These are phyloP conservation scores for Astrothelium macrocarpum DNA, from an alignment of 495 filamentous ascomycete species.

Conservation along the genomic window DNA sequence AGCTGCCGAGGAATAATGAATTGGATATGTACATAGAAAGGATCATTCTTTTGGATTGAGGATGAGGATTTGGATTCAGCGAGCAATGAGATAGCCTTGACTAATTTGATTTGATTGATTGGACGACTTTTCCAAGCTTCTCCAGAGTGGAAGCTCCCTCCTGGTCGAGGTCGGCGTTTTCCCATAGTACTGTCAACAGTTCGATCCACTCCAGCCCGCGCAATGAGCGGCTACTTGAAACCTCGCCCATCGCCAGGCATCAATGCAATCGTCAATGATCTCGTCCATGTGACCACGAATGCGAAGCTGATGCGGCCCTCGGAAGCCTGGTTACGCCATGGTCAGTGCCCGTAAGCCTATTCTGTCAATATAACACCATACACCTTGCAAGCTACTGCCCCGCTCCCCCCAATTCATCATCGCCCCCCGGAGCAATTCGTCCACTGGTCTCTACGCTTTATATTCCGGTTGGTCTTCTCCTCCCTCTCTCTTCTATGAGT, in stretches of 20 bases:
- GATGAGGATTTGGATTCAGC: not conserved
- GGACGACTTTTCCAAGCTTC: not conserved
- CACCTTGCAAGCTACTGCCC: not conserved
- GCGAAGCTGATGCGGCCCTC: constrained; percentile 2
- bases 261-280: not conserved
- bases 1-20: not conserved
- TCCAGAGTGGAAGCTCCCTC: not conserved
- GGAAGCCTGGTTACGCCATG: not conserved
- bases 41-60: not conserved
- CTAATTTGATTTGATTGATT: constrained; percentile 1
- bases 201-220: not conserved
- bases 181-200: not conserved
- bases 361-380: constrained; percentile 1
- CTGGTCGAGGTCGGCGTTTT: not conserved
- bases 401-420: constrained; percentile 2
- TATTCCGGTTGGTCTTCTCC: not conserved
- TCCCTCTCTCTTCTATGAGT: too few relatives aligned
- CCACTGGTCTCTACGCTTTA: not conserved
- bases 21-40: not conserved
- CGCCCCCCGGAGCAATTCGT: not conserved
- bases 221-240: not conserved
- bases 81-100: not conserved
- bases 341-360: not conserved
- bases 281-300: not conserved
- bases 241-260: not conserved